A percentile compares a stretch with the other conserved stretches of the same genome.
These are phyloP conservation scores for Oryza officinalis DNA, from an alignment of 176 grass and related monocot species.

Conservation along the genomic window DNA sequence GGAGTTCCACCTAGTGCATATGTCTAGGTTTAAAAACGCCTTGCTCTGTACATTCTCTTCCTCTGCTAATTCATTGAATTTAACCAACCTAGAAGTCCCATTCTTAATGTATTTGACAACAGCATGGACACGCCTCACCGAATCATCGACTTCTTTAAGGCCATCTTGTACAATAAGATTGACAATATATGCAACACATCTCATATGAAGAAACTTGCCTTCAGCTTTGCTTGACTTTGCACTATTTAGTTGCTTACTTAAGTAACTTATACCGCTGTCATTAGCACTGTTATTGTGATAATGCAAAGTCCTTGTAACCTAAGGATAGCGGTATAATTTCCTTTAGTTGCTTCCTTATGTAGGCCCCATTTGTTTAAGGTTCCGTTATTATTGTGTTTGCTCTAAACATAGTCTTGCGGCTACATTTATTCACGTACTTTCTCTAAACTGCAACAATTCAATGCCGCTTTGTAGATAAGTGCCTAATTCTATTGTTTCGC, in stretches of 20 bases:
- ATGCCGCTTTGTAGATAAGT: no score
- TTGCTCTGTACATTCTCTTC: neutral
- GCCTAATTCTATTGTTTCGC: no score
- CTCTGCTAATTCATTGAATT: neutral
- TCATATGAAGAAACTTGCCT: neutral
- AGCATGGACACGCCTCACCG: neutral
- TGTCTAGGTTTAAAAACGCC: neutral
- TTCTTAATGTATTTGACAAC: neutral
- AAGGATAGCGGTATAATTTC: no score
- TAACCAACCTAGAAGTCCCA: neutral
- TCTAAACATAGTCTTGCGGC: no score
- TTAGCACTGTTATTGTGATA: no score
- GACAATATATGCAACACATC: neutral
- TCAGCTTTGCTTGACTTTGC: neutral
- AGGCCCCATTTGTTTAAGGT: no score
- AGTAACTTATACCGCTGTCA: neutral
- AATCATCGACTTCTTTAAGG: neutral
- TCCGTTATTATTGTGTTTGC: no score
- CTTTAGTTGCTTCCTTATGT: no score
- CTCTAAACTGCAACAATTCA: no score
- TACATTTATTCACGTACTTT: no score
- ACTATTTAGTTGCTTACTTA: neutral
- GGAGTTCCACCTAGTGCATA: neutral
- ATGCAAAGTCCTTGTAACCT: no score
- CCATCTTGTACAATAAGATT: neutral